Conservation (phyloP, 345 rosid genomes). For the Aurinia saxatilis region DNA sequence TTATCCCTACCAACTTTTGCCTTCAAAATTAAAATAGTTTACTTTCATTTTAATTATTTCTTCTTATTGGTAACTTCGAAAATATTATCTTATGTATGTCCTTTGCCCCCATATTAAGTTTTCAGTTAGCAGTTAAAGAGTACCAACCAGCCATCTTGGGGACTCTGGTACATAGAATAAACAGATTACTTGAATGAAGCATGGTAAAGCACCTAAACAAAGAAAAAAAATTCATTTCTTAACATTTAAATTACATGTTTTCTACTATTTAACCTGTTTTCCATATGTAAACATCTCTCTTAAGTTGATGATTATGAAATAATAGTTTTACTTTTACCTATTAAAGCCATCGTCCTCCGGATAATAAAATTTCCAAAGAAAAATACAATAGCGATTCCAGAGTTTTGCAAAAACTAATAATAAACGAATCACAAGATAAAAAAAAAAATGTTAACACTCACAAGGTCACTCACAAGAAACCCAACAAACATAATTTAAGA, state of each 20-base stretch:
- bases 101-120: too few relatives aligned
- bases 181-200: conserved; percentile 30
- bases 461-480: neutral
- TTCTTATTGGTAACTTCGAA: too few relatives aligned
- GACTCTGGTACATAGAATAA: conserved; percentile 51
- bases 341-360: conserved; percentile 28
- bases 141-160: conserved; percentile 49
- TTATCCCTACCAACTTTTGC: conserved; percentile 37
- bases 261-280: too few relatives aligned
- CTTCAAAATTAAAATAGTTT: conserved; percentile 20
- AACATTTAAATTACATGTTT: too few relatives aligned
- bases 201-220: conserved; percentile 33
- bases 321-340: conserved; percentile 29
- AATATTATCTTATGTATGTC: too few relatives aligned
- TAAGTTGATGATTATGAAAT: neutral
- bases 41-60: neutral
- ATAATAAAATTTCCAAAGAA: conserved; percentile 20
- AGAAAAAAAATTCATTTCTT: too few relatives aligned
- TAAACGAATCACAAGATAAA: neutral
- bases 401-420: conserved; percentile 28
- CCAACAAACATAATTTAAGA: neutral
- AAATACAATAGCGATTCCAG: conserved; percentile 23
- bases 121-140: too few relatives aligned
- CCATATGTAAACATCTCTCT: neutral
- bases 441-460: too few relatives aligned